Conservation (phyloP, 768 basidiomycete genomes). For the Dioszegia hungarica region DNA sequence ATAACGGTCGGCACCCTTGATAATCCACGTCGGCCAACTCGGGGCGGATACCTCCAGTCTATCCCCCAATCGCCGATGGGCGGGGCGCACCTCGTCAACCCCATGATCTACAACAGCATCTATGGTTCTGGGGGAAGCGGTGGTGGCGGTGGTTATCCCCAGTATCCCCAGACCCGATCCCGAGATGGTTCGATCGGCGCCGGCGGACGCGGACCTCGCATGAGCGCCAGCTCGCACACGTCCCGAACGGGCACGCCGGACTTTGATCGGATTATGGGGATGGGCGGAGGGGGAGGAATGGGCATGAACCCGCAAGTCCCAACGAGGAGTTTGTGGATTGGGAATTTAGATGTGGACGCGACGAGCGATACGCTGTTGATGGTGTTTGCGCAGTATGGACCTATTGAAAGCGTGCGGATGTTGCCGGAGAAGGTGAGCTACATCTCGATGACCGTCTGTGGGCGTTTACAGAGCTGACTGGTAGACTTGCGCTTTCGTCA, state of each 20-base stretch:
- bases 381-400: conserved; percentile 93
- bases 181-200: conserved; percentile 16
- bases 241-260: conserved; percentile 44
- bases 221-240: conserved; percentile 33
- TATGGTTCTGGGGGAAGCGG: no score
- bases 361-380: conserved; percentile 91
- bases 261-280: conserved; percentile 9
- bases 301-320: conserved; percentile 64
- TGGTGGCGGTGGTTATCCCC: no score
- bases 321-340: conserved; percentile 95
- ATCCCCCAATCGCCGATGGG: conserved; percentile 37
- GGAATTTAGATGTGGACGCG: conserved; percentile 90
- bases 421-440: conserved; percentile 91
- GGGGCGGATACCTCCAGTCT: conserved; percentile 20
- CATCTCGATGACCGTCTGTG: conserved; percentile 3
- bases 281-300: no score
- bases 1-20: conserved; percentile 48
- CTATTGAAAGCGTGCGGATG: conserved; percentile 89
- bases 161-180: no score
- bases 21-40: conserved; percentile 19
- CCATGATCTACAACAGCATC: neutral
- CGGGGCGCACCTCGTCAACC: conserved; percentile 16
- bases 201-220: conserved; percentile 30
- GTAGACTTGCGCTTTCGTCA: conserved; percentile 98
- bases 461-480: neutral